phyloP scores from a whole-genome alignment of 2,329 filamentous ascomycete species.

The Aspergillus tamarii region DNA sequence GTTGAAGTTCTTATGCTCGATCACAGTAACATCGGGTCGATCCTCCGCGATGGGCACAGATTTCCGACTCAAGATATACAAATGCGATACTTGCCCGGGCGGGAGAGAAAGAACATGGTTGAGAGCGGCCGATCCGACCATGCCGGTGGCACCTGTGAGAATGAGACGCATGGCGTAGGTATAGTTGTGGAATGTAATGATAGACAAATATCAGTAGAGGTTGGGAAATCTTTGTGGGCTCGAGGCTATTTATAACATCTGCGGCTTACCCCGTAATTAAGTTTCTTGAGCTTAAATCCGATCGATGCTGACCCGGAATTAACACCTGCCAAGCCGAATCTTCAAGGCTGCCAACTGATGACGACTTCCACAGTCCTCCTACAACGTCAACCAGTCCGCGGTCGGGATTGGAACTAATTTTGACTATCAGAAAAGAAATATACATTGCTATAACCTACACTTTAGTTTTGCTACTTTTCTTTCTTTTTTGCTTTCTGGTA shows the following conservation, averaged over 20 bases:
- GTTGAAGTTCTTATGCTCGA: slow-evolving; percentile 69
- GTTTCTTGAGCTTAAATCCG: neutral
- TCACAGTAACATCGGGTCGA: slow-evolving; percentile 59
- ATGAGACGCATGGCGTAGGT: slow-evolving; percentile 52
- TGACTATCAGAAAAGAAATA: too few species aligned
- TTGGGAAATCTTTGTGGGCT: too few species aligned
- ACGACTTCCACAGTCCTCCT: neutral
- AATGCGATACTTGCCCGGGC: slow-evolving; percentile 9
- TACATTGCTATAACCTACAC: too few species aligned
- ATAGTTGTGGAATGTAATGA: neutral
- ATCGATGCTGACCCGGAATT: neutral
- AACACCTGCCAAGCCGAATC: neutral
- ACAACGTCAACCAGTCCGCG: too few species aligned
- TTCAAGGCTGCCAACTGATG: neutral
- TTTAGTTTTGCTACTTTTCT: too few species aligned
- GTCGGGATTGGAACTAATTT: too few species aligned
- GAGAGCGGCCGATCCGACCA: slow-evolving; percentile 64
- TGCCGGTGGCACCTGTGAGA: slow-evolving; percentile 69
- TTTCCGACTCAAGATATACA: slow-evolving; percentile 63
- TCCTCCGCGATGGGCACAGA: slow-evolving; percentile 65
- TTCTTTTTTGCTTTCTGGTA: too few species aligned
- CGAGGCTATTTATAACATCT: neutral
- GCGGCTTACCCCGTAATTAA: neutral
- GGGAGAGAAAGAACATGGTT: slow-evolving; percentile 66
- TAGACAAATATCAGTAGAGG: neutral